Evolutionary conservation across 2,329 filamentous ascomycete genomes (phyloP).

Genomic region (Cucurbitaria berberidis): DNA sequence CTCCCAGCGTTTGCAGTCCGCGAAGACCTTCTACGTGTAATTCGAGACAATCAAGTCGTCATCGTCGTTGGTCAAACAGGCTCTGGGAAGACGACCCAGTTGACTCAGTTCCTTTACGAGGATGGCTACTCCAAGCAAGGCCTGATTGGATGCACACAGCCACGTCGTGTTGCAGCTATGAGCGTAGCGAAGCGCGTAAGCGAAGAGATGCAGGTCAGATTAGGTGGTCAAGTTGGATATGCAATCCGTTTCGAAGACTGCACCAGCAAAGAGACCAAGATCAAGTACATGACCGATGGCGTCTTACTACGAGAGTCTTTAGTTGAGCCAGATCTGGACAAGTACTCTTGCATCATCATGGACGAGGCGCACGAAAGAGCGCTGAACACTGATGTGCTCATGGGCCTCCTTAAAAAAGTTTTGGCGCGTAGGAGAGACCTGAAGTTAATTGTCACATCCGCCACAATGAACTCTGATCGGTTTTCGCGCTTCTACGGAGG

Average conservation of each 20-base stretch:
- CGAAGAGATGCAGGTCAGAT: conserved; percentile 94
- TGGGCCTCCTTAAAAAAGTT: conserved; percentile 98
- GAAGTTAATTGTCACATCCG: conserved; percentile 96
- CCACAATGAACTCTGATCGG: conserved; percentile 96
- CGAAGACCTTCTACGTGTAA: conserved; percentile 88
- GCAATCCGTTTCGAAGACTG: conserved; percentile 98
- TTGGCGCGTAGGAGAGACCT: conserved; percentile 85
- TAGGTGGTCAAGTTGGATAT: conserved; percentile 90
- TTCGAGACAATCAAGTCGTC: conserved; percentile 94
- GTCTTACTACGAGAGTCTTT: conserved; percentile 91
- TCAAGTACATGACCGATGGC: conserved; percentile 99
- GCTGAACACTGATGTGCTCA: conserved; percentile 93
- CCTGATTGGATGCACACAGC: conserved; percentile 96
- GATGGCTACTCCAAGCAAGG: conserved; percentile 89
- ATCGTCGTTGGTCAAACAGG: conserved; percentile 98
- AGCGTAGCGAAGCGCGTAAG: conserved; percentile 97
- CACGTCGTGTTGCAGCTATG: conserved; percentile 96
- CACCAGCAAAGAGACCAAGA: conserved; percentile 90
- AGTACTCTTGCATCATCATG: conserved; percentile 99
- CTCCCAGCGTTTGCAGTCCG: conserved; percentile 95
- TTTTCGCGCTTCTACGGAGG: conserved; percentile 97
- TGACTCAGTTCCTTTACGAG: conserved; percentile 95
- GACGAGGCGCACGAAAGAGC: conserved; percentile 98
- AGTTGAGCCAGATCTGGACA: conserved; percentile 89
- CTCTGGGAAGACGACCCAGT: conserved; percentile 95